Evolutionary conservation across 306 rosid genomes (phyloP).

Genomic region (Glycine soja): DNA sequence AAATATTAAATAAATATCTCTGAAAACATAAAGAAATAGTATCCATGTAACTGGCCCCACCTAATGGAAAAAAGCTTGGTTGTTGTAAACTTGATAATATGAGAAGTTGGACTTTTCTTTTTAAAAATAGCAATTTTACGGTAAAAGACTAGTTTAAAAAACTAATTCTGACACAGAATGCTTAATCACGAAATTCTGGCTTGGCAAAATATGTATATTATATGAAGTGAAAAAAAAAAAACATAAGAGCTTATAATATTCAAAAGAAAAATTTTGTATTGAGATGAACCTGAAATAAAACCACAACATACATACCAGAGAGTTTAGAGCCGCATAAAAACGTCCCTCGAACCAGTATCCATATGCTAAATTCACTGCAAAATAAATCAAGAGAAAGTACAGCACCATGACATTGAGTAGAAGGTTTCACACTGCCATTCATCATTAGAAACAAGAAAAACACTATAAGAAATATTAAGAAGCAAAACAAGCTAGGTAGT

Average conservation of each 20-base stretch:
- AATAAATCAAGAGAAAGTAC: constrained; percentile 36
- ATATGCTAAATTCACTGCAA: constrained; percentile 89
- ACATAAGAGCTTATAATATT: constrained; percentile 4
- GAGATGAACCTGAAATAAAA: constrained; percentile 39
- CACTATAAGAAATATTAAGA: not conserved
- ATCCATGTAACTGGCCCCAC: not conserved
- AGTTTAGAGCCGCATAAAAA: constrained; percentile 75
- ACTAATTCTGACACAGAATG: not conserved
- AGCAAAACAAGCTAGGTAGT: constrained; percentile 39
- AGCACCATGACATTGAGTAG: constrained; percentile 20
- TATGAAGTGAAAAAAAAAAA: not conserved
- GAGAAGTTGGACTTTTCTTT: constrained; percentile 8
- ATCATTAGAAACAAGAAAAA: constrained; percentile 2
- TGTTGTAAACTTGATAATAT: not conserved
- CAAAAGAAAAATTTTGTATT: not conserved
- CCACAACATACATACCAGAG: constrained; percentile 62
- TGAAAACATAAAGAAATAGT: not conserved
- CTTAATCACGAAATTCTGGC: constrained; percentile 33
- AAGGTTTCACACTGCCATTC: not conserved
- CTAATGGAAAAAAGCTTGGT: not conserved
- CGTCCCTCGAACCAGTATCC: constrained; percentile 81
- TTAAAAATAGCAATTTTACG: constrained; percentile 8
- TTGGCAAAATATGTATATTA: constrained; percentile 29
- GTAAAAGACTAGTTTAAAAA: constrained; percentile 5
- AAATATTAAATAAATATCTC: not conserved